phyloP scores from a whole-genome alignment of 2,329 filamentous ascomycete genomes.

The Rutstroemia sydowiana region DNA sequence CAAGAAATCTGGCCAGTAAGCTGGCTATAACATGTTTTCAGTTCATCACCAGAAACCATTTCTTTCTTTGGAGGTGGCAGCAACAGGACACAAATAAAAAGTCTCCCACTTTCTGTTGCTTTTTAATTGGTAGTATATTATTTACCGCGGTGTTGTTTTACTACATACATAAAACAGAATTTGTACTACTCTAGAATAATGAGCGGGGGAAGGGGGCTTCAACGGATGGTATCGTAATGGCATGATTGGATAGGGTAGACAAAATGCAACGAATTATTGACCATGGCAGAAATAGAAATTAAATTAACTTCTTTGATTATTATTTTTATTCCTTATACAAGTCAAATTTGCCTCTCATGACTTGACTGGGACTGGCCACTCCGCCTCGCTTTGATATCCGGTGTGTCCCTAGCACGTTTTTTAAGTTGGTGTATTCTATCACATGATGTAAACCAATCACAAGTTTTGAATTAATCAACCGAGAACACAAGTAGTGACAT shows the following conservation, averaged over 20 bases:
- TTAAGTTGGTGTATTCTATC: not conserved
- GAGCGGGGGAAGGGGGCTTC: not conserved
- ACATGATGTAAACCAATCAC: conserved; percentile 9
- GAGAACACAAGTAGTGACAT: conserved; percentile 8
- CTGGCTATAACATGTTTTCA: not conserved
- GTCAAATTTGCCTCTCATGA: not conserved
- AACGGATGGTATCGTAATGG: conserved; percentile 4
- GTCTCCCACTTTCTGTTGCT: not conserved
- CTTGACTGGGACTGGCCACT: too few relatives aligned
- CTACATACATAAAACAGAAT: not conserved
- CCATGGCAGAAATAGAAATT: not conserved
- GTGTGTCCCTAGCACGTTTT: too few relatives aligned
- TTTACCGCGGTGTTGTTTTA: not conserved
- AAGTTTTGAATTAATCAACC: conserved; percentile 8
- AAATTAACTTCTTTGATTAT: not conserved
- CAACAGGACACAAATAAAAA: not conserved
- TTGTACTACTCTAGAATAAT: conserved; percentile 9
- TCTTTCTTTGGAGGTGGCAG: not conserved
- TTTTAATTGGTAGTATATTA: not conserved
- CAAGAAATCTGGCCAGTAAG: conserved; percentile 26
- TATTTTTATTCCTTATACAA: not conserved
- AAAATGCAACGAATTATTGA: not conserved
- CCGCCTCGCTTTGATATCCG: too few relatives aligned
- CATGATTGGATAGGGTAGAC: conserved; percentile 5
- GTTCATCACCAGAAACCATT: not conserved